Conservation (phyloP, 306 rosid species). For the Geum urbanum region DNA sequence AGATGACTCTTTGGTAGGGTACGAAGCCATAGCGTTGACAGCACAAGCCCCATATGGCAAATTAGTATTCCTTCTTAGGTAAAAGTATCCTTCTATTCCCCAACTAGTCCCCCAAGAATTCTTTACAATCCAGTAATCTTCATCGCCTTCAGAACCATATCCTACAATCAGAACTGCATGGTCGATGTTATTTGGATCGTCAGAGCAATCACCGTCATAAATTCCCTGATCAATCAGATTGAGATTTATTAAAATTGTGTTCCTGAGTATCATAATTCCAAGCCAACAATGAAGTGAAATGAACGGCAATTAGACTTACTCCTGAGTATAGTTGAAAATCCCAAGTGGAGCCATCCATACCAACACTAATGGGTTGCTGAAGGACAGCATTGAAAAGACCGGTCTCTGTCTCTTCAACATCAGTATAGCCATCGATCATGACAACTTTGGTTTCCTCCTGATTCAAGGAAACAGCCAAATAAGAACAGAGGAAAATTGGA, state of each 20-base stretch:
- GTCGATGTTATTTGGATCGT: constrained; percentile 61
- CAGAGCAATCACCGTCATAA: constrained; percentile 72
- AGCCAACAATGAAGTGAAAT: background rate
- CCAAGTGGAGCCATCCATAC: constrained; percentile 53
- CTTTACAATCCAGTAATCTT: constrained; percentile 81
- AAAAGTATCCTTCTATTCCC: constrained; percentile 67
- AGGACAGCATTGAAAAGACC: constrained; percentile 50
- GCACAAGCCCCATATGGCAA: constrained; percentile 66
- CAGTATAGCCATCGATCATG: constrained; percentile 52
- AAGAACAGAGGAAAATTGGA: background rate
- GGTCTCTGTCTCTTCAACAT: constrained; percentile 54
- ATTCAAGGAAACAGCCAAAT: constrained; percentile 11
- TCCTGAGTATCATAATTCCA: constrained; percentile 2
- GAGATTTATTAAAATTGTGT: background rate
- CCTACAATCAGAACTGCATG: constrained; percentile 72
- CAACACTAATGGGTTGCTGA: constrained; percentile 71
- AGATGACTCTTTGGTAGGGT: constrained; percentile 63
- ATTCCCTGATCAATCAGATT: constrained; percentile 50
- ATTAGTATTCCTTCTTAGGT: constrained; percentile 55
- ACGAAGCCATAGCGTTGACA: constrained; percentile 65
- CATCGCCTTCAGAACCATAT: constrained; percentile 58
- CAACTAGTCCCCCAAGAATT: constrained; percentile 83
- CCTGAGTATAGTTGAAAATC: constrained; percentile 73
- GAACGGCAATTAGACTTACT: constrained; percentile 38
- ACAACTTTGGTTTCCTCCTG: constrained; percentile 63